Base-by-base conservation (phyloP, 2,329 filamentous ascomycete species). In the Stenocarpella maydis region DNA sequence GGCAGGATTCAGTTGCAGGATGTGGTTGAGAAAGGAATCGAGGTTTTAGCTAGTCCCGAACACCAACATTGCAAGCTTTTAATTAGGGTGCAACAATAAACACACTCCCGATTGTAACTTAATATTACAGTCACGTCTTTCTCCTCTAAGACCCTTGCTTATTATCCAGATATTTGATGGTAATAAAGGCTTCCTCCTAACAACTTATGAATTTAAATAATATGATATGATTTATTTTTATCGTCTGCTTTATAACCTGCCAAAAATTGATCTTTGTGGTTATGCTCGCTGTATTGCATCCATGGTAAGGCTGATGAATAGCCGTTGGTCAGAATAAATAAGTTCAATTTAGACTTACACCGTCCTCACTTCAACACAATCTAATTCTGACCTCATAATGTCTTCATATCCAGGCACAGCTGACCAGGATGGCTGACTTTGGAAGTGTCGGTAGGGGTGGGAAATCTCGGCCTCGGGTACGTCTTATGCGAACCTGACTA, bases 31-130 rank as follows among this genome's bases (percentile, higher is more conserved):
- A 78, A 83, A 50, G 86, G 85, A 0, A 85, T 87, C 73, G 80
- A 83, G 70, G 80, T 83, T 1, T 76, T 88, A 49, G 82, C 87
- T 28, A 76, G 84, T 6, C 83, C 87, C 71, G 86, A 85, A 73
- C 84, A 87, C 68, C 83, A 80, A 47, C 84, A 87, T 72, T 85
- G 87, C 34, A 88, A 88, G 77, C 86, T 88, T 28, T 70, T 88
- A 71, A 83, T 88, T 12, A 68, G 73, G 50, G 54, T 68, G 24
- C 66, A 68, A 12, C 12, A 37, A 1, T 37, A 3, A 12, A 19
- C 19, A 12, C n/a, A n/a, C n/a, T n/a, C n/a, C n/a, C n/a, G 17
- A 21, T 21, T 21, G 2, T n/a, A 28, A 5, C 8, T 4, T 37
- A 2, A 21, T 54, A 3, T 53, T 7, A 19, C 26, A 10, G 50